These are phyloP conservation scores for Entomortierella lignicola DNA, from an alignment of 192 early-diverging fungal genomes.

Conservation along the genomic window DNA sequence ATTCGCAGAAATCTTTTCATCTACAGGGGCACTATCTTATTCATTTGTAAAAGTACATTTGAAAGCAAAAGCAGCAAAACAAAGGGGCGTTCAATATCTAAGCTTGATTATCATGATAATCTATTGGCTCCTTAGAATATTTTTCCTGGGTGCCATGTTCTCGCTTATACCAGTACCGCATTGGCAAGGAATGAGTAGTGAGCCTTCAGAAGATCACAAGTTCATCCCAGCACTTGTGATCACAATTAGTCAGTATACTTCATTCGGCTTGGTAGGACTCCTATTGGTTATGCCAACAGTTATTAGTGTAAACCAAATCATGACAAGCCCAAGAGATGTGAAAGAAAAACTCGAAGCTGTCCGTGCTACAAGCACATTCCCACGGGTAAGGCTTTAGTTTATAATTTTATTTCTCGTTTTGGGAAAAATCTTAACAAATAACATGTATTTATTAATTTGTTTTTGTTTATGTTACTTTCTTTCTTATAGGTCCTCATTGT, in stretches of 20 bases:
- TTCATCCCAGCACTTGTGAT: constrained; percentile 8
- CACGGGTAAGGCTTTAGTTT: constrained; percentile 25
- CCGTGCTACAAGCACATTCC: constrained; percentile 22
- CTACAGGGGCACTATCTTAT: constrained; percentile 20
- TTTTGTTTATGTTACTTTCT: background rate
- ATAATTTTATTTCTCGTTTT: too few species aligned
- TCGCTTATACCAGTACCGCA: constrained; percentile 18
- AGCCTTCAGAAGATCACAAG: constrained; percentile 7
- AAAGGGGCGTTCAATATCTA: constrained; percentile 18
- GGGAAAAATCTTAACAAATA: too few species aligned
- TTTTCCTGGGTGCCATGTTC: constrained; percentile 16
- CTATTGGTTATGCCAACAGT: constrained; percentile 21
- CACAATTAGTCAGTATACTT: constrained; percentile 6
- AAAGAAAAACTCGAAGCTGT: constrained; percentile 19
- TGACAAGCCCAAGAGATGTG: constrained; percentile 17
- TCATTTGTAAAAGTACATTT: constrained; percentile 27
- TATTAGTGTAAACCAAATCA: constrained; percentile 15
- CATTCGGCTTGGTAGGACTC: constrained; percentile 4
- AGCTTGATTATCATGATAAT: constrained; percentile 19
- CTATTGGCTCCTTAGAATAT: constrained; percentile 4
- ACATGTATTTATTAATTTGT: background rate
- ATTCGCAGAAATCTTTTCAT: constrained; percentile 15
- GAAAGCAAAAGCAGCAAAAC: constrained; percentile 22
- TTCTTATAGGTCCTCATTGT: constrained; percentile 16
- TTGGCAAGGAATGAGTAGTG: constrained; percentile 12